Evolutionary conservation across 139 green algal species (phyloP).

Genomic region (Chlorella sp.): DNA sequence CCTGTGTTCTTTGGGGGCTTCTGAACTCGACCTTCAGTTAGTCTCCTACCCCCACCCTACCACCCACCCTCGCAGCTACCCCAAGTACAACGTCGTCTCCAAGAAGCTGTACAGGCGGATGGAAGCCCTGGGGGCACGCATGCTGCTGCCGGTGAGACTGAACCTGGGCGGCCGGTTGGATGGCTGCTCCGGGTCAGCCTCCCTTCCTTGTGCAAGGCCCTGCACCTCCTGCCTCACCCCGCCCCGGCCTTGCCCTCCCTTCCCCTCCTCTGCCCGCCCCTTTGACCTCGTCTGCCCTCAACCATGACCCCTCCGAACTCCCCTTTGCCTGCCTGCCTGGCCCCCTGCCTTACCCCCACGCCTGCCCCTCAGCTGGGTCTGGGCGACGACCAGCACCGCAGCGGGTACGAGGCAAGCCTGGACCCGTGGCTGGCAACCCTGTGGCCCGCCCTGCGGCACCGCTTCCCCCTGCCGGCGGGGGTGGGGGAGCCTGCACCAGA

Average conservation of each 20-base stretch:
- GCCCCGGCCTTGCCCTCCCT: too few relatives aligned
- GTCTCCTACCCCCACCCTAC: too few relatives aligned
- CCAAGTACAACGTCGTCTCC: conserved; percentile 91
- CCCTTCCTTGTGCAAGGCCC: too few relatives aligned
- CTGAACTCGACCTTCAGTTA: background rate
- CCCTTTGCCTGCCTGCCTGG: background rate
- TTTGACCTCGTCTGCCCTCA: too few relatives aligned
- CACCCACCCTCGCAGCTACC: conserved; percentile 65
- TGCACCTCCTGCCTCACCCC: too few relatives aligned
- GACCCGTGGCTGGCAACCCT: conserved; percentile 88
- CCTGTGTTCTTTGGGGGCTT: background rate
- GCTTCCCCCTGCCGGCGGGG: conserved; percentile 61
- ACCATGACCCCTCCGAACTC: background rate
- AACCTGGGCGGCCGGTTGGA: background rate
- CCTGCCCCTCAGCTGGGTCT: conserved; percentile 74
- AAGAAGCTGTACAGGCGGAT: conserved; percentile 94
- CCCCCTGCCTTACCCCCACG: background rate
- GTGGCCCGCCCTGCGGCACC: conserved; percentile 66
- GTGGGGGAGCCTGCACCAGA: conserved; percentile 54
- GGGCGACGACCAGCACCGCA: conserved; percentile 88
- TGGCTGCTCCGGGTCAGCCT: too few relatives aligned
- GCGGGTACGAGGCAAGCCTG: conserved; percentile 89
- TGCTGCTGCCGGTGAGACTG: conserved; percentile 15
- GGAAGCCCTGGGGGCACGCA: conserved; percentile 74
- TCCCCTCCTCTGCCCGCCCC: too few relatives aligned